Evolutionary conservation across 1,284 basidiomycete genomes (phyloP).

Genomic region (Malassezia psittaci): DNA sequence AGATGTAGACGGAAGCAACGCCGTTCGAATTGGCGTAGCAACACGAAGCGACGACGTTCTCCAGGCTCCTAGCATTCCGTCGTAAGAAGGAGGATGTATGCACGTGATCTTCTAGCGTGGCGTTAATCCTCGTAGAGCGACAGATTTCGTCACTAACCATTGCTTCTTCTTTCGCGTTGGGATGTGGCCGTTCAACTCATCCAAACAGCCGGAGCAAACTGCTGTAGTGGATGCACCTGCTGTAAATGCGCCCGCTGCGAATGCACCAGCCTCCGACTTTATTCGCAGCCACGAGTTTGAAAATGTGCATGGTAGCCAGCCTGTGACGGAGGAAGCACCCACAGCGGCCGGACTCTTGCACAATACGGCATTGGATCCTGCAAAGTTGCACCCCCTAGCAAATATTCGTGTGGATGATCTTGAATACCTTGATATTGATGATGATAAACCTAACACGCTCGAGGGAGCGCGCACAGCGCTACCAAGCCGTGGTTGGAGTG

Average conservation of each 20-base stretch:
- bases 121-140: no score
- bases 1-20: not conserved
- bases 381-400: slow-evolving; percentile 58
- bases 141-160: not conserved
- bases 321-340: slow-evolving; percentile 64
- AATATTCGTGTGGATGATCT: slow-evolving; percentile 42
- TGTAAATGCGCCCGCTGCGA: not conserved
- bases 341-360: slow-evolving; percentile 82
- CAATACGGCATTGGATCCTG: slow-evolving; percentile 74
- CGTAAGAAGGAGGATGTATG: not conserved
- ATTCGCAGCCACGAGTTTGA: slow-evolving; percentile 29
- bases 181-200: slow-evolving; percentile 16
- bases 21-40: slow-evolving; percentile 18
- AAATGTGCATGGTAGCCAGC: slow-evolving; percentile 58
- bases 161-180: not conserved
- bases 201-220: not conserved
- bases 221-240: not conserved
- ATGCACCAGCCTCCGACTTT: slow-evolving; percentile 13
- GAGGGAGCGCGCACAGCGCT: slow-evolving; percentile 45
- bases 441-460: slow-evolving; percentile 36
- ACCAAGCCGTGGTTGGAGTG: slow-evolving; percentile 80
- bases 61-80: slow-evolving; percentile 2
- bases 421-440: slow-evolving; percentile 47
- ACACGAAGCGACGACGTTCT: slow-evolving; percentile 27
- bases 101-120: not conserved